Conservation (phyloP, 2,329 filamentous ascomycete species). For the Colletotrichum abscissum region DNA sequence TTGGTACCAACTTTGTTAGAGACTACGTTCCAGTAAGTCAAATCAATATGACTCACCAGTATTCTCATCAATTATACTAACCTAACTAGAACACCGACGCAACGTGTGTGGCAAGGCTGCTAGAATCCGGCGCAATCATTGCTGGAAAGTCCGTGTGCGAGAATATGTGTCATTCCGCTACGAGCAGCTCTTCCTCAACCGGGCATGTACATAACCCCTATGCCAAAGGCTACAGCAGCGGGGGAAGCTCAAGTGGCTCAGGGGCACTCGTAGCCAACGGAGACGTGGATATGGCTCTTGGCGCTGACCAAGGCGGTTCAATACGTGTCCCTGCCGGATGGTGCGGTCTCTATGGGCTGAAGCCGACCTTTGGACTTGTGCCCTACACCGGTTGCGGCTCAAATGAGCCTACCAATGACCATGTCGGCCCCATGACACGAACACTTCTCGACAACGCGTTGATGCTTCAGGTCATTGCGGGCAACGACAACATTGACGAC, state of each 20-base stretch:
- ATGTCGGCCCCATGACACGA: slow-evolving; percentile 55
- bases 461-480: slow-evolving; percentile 52
- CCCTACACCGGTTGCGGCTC: slow-evolving; percentile 56
- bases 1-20: slow-evolving; percentile 20
- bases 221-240: slow-evolving; percentile 41
- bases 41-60: no score
- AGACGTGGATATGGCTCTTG: slow-evolving; percentile 42
- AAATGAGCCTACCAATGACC: slow-evolving; percentile 55
- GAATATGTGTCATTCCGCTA: slow-evolving; percentile 43
- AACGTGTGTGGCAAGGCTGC: slow-evolving; percentile 24
- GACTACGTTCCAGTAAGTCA: background rate
- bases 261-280: slow-evolving; percentile 42
- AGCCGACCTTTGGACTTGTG: slow-evolving; percentile 53
- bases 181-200: slow-evolving; percentile 42
- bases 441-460: slow-evolving; percentile 52
- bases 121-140: slow-evolving; percentile 41
- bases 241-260: slow-evolving; percentile 47
- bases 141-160: slow-evolving; percentile 44
- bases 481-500: slow-evolving; percentile 57
- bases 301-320: slow-evolving; percentile 46
- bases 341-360: slow-evolving; percentile 48
- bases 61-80: background rate
- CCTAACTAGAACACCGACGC: slow-evolving; percentile 2
- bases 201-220: slow-evolving; percentile 44
- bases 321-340: slow-evolving; percentile 45